A percentile compares a stretch with the other conserved stretches of the same genome.
Evolutionary conservation across 1,284 basidiomycete genomes (phyloP).

Genomic region (Leccinum fuscescens): DNA sequence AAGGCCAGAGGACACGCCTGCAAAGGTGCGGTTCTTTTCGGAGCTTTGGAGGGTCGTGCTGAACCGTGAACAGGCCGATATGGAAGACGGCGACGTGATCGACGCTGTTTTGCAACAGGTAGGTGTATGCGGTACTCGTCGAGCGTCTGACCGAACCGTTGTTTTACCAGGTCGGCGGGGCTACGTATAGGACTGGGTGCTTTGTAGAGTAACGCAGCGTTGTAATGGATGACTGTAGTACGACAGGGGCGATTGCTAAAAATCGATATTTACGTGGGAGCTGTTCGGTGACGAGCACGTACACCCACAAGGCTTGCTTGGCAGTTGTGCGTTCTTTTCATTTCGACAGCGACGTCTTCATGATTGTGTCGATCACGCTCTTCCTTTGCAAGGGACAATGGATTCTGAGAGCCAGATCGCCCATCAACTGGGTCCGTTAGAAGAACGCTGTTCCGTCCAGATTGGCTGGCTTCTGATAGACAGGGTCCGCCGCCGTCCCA

Average conservation of each 20-base stretch:
- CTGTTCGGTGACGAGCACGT: no score
- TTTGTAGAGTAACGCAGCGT: not conserved
- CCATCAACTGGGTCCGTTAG: slow-evolving; percentile 31
- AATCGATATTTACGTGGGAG: not conserved
- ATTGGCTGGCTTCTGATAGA: slow-evolving; percentile 60
- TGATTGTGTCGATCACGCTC: no score
- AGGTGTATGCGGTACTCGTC: not conserved
- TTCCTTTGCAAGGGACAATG: slow-evolving; percentile 58
- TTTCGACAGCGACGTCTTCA: no score
- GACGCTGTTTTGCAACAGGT: slow-evolving; percentile 32
- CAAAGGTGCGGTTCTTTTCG: slow-evolving; percentile 38
- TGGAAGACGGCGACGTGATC: slow-evolving; percentile 33
- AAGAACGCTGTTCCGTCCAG: no score
- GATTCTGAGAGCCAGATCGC: slow-evolving; percentile 65
- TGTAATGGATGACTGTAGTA: not conserved
- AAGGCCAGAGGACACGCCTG: slow-evolving; percentile 48
- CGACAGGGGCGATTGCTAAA: not conserved
- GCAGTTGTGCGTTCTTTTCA: no score
- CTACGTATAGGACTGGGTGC: not conserved
- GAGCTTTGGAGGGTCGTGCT: not conserved
- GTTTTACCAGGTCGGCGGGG: not conserved
- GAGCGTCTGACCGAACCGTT: not conserved
- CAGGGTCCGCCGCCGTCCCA: slow-evolving; percentile 63
- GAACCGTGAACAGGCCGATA: slow-evolving; percentile 12
- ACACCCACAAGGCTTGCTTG: no score